phyloP scores from a whole-genome alignment of 805 yeast genomes.

The Hanseniaspora clermontiae region DNA sequence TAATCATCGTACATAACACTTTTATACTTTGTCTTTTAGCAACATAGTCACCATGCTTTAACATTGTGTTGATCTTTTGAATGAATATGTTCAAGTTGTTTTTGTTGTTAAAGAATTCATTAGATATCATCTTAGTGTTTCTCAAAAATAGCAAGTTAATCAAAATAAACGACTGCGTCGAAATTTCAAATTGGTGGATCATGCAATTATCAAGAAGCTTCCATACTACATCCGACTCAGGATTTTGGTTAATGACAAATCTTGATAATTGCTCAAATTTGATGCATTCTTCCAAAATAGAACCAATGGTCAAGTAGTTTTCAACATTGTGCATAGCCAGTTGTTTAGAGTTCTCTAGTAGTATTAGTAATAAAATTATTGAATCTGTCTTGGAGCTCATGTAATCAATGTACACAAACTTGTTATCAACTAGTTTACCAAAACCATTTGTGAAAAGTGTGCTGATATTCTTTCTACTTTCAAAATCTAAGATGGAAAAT shows the following conservation, averaged over 20 bases:
- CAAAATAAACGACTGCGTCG: conserved; percentile 80
- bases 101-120: conserved; percentile 45
- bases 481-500: conserved; percentile 67
- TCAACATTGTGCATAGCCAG: conserved; percentile 35
- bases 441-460: conserved; percentile 61
- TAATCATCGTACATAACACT: conserved; percentile 56
- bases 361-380: conserved; percentile 46
- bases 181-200: conserved; percentile 69
- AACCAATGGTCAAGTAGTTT: conserved; percentile 59
- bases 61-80: conserved; percentile 49
- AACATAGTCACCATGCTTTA: conserved; percentile 72
- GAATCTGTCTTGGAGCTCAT: conserved; percentile 55
- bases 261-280: conserved; percentile 60
- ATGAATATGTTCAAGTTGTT: conserved; percentile 48
- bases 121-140: conserved; percentile 54
- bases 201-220: conserved; percentile 67
- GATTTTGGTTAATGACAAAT: conserved; percentile 32
- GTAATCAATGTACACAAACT: conserved; percentile 81
- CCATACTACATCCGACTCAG: conserved; percentile 56
- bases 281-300: conserved; percentile 72
- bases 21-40: conserved; percentile 83
- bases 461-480: conserved; percentile 73
- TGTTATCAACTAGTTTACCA: conserved; percentile 61
- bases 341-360: conserved; percentile 43
- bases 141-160: conserved; percentile 53